Conservation (phyloP, 352 stramenopile species). For the Phytophthora rubi region DNA sequence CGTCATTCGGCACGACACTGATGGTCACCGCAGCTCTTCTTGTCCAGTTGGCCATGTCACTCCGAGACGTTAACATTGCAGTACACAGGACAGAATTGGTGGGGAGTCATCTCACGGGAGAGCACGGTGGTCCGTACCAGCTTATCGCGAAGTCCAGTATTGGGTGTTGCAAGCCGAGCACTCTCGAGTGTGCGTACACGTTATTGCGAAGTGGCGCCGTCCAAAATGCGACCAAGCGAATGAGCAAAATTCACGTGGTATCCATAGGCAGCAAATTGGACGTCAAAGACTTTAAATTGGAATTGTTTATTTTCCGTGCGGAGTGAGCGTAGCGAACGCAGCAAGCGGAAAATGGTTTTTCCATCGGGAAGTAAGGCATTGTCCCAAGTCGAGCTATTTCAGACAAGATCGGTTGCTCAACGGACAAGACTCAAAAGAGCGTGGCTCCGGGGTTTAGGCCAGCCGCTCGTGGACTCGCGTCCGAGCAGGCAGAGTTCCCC, state of each 20-base stretch:
- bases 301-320: too few species aligned
- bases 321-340: too few species aligned
- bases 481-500: too few species aligned
- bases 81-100: slow-evolving; percentile 5
- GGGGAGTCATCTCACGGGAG: slow-evolving; percentile 5
- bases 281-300: slow-evolving; percentile 4
- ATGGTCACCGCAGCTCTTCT: slow-evolving; percentile 24
- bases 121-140: slow-evolving; percentile 8
- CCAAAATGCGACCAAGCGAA: not conserved
- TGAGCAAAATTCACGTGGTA: too few species aligned
- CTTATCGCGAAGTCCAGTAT: slow-evolving; percentile 7
- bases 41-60: slow-evolving; percentile 13
- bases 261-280: not conserved
- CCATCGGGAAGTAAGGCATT: too few species aligned
- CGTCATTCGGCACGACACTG: slow-evolving; percentile 21
- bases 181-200: slow-evolving; percentile 10
- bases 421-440: too few species aligned
- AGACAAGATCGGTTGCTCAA: too few species aligned
- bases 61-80: slow-evolving; percentile 23
- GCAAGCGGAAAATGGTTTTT: too few species aligned
- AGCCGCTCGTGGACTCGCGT: too few species aligned
- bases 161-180: not conserved
- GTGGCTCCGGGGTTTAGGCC: too few species aligned
- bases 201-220: slow-evolving; percentile 5
- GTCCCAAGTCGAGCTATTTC: too few species aligned